Conservation (phyloP, 2,329 filamentous ascomycete species). For the Lomentospora prolificans region DNA sequence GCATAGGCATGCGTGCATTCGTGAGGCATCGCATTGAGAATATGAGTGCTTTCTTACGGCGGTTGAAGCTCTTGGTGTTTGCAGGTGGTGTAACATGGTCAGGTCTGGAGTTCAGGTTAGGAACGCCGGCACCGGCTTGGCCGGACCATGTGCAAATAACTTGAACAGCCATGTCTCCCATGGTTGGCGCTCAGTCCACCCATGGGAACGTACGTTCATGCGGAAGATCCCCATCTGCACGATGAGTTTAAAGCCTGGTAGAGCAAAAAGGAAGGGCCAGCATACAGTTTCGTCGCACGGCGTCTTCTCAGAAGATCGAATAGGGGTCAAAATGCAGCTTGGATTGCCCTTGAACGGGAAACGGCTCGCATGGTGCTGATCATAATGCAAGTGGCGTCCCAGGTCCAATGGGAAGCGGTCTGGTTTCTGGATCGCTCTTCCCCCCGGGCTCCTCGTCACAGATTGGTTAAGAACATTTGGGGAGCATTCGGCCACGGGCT, state of each 20-base stretch:
- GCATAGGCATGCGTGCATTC: too few species aligned
- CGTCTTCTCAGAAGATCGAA: neutral
- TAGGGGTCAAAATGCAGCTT: too few species aligned
- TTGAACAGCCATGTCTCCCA: neutral
- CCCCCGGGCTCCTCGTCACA: neutral
- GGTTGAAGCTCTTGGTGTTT: too few species aligned
- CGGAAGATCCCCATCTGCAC: neutral
- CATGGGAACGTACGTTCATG: neutral
- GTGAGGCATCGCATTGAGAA: too few species aligned
- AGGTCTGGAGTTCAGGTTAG: too few species aligned
- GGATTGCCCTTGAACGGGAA: neutral
- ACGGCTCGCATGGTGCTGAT: neutral
- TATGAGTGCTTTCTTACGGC: too few species aligned
- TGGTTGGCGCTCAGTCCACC: neutral
- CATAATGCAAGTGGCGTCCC: neutral
- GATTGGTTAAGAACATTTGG: neutral
- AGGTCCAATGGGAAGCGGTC: neutral
- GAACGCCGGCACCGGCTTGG: too few species aligned
- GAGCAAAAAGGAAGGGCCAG: neutral
- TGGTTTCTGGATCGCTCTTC: neutral
- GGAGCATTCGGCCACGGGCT: neutral
- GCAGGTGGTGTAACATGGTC: too few species aligned
- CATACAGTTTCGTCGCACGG: neutral
- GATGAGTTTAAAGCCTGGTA: neutral
- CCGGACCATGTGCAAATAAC: too few species aligned